Evolutionary conservation across 106 monocot species (phyloP).

Genomic region (Allium cepa): DNA sequence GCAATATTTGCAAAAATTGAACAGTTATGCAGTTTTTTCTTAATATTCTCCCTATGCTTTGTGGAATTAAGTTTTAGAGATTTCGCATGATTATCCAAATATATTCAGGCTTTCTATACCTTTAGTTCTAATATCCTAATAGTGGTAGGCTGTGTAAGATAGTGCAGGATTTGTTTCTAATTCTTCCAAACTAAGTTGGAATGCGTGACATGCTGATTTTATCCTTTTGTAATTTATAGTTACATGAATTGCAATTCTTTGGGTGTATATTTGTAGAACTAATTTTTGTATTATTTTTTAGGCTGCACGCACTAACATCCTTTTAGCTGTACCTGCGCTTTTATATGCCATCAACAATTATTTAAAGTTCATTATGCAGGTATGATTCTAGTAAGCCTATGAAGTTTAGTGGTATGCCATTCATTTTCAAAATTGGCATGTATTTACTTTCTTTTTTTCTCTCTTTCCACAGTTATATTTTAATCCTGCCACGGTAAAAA

Average conservation of each 20-base stretch:
- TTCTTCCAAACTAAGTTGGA: background rate
- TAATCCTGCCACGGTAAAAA: conserved; percentile 72
- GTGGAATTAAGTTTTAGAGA: no score
- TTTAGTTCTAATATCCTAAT: no score
- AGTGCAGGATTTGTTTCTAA: no score
- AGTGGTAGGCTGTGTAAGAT: no score
- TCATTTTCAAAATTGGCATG: background rate
- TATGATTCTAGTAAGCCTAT: background rate
- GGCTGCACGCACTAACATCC: conserved; percentile 68
- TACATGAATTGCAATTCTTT: background rate
- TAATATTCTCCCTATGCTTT: no score
- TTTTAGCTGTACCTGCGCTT: conserved; percentile 66
- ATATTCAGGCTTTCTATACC: no score
- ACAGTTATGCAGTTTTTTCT: no score
- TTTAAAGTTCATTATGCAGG: conserved; percentile 80
- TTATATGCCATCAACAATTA: conserved; percentile 81
- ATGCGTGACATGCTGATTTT: conserved; percentile 1
- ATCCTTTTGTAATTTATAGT: background rate
- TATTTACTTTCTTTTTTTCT: conserved; percentile 7
- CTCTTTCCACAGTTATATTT: conserved; percentile 49
- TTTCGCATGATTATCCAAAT: no score
- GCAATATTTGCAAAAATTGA: no score
- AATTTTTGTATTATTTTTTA: conserved; percentile 13
- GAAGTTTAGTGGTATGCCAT: background rate
- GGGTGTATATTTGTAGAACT: background rate